phyloP scores from a whole-genome alignment of 2,329 filamentous ascomycete genomes.

The Lecanicillium sp. region DNA sequence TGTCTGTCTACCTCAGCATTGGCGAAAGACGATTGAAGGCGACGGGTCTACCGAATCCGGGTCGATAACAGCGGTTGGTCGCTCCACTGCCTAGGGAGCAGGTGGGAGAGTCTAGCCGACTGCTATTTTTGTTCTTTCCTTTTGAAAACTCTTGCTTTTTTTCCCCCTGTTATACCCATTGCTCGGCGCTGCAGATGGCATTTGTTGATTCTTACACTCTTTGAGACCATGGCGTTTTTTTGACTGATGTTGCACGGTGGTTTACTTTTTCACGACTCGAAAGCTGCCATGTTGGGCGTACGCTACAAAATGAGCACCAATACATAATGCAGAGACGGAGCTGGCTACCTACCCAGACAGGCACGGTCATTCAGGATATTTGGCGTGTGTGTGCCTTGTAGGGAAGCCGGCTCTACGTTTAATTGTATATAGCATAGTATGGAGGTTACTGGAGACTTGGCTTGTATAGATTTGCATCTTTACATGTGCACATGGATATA shows the following conservation, averaged over 20 bases:
- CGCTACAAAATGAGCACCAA: too few relatives aligned
- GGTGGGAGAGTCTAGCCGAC: background rate
- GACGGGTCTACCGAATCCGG: constrained; percentile 63
- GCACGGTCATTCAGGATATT: too few relatives aligned
- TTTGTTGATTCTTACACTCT: background rate
- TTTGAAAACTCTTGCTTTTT: constrained; percentile 1
- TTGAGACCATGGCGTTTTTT: background rate
- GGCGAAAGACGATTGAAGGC: constrained; percentile 92
- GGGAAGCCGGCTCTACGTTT: too few relatives aligned
- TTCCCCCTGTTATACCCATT: constrained; percentile 8
- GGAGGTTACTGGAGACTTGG: too few relatives aligned
- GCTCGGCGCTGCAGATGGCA: constrained; percentile 6
- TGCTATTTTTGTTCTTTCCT: too few relatives aligned
- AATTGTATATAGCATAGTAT: too few relatives aligned
- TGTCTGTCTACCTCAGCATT: constrained; percentile 90
- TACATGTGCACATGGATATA: too few relatives aligned
- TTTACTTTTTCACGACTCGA: background rate
- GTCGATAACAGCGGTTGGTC: constrained; percentile 28
- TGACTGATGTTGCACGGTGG: background rate
- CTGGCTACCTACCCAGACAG: too few relatives aligned
- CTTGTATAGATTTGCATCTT: too few relatives aligned
- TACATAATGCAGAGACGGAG: too few relatives aligned
- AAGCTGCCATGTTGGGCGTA: too few relatives aligned
- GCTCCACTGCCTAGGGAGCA: constrained; percentile 14
- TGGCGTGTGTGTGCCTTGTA: too few relatives aligned